These are phyloP conservation scores for Gyrodon lividus DNA, from an alignment of 768 basidiomycete species.

Conservation along the genomic window DNA sequence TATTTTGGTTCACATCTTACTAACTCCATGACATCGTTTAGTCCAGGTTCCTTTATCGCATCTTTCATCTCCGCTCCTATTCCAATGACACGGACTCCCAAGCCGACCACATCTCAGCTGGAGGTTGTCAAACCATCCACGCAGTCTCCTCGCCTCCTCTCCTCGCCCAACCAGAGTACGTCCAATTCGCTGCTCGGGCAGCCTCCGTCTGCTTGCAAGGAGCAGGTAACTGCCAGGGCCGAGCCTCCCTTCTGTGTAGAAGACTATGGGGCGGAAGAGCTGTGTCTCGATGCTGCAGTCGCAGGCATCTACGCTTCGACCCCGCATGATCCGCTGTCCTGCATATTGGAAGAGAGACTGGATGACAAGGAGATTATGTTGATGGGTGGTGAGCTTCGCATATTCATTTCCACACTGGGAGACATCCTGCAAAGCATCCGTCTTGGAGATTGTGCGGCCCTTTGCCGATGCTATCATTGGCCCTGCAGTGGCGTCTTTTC, in stretches of 20 bases:
- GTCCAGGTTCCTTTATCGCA: constrained; percentile 33
- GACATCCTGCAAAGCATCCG: constrained; percentile 12
- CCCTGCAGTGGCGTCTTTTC: constrained; percentile 7
- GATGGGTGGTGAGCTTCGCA: constrained; percentile 53
- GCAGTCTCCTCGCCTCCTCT: constrained; percentile 18
- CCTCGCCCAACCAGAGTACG: constrained; percentile 17
- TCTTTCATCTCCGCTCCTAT: constrained; percentile 33
- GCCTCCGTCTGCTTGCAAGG: constrained; percentile 15
- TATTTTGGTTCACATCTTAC: constrained; percentile 21
- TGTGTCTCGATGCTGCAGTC: constrained; percentile 33
- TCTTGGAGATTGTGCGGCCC: constrained; percentile 25
- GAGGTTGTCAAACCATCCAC: constrained; percentile 16
- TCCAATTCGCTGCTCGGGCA: constrained; percentile 24
- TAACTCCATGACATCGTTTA: constrained; percentile 28
- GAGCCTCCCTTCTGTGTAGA: background rate
- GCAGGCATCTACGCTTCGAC: constrained; percentile 32
- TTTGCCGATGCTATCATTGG: constrained; percentile 17
- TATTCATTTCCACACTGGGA: constrained; percentile 7
- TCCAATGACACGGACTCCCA: constrained; percentile 22
- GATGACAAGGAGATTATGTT: constrained; percentile 49
- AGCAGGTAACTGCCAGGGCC: background rate
- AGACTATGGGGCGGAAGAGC: constrained; percentile 5
- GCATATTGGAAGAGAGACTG: constrained; percentile 55
- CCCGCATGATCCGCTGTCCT: constrained; percentile 22
- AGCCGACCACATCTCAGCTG: constrained; percentile 18